These are phyloP conservation scores for Eucalyptus sp. DNA, from an alignment of 345 rosid species.

Conservation along the genomic window DNA sequence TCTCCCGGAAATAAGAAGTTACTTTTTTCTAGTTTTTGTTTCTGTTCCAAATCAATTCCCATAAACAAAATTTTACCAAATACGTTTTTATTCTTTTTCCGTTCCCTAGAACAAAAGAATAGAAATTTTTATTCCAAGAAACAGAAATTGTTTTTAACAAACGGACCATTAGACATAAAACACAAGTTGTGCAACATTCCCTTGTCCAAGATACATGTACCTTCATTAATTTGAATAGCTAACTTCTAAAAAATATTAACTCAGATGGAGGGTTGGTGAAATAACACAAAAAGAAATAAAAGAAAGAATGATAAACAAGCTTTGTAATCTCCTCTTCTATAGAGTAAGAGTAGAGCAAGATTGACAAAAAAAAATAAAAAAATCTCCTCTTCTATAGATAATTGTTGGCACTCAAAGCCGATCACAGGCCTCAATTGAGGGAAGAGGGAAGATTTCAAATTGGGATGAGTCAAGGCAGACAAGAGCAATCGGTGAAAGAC, in stretches of 20 bases:
- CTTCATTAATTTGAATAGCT: background rate
- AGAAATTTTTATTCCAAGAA: too few species aligned
- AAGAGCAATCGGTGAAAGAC: background rate
- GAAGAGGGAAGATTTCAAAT: background rate
- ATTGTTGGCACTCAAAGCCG: background rate
- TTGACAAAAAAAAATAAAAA: accelerated
- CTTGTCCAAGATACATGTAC: background rate
- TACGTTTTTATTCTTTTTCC: too few species aligned
- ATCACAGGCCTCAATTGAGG: background rate
- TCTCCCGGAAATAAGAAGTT: too few species aligned
- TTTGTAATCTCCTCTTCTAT: background rate
- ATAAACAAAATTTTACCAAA: too few species aligned
- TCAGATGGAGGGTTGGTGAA: background rate
- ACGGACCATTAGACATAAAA: background rate
- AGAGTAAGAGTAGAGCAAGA: accelerated
- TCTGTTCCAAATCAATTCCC: too few species aligned
- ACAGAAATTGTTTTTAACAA: too few species aligned
- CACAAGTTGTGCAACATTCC: background rate
- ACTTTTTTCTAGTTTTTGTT: too few species aligned
- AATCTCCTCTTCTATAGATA: background rate
- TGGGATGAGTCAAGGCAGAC: background rate
- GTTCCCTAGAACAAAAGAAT: too few species aligned
- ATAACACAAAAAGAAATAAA: background rate
- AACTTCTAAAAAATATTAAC: too few species aligned
- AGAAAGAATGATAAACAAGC: background rate